Evolutionary conservation across 2,329 filamentous ascomycete genomes (phyloP), one percentile per base, ranked within the genome.

Genomic region (Calonectria fujianensis): DNA sequence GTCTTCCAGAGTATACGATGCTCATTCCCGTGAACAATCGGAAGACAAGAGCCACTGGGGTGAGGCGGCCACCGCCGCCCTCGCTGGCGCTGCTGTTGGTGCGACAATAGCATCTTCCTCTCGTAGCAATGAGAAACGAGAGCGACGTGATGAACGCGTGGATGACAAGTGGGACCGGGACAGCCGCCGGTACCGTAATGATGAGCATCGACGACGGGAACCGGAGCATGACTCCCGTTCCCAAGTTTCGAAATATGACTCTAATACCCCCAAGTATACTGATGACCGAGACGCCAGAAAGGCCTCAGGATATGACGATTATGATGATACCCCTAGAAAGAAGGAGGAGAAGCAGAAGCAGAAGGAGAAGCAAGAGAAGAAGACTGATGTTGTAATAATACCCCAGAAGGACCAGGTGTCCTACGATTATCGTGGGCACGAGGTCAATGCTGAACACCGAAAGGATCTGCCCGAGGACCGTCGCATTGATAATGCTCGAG

Each of bases 1-100:
- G 3, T 93, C 93, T 48, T 90, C 91, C 75, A 90, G 91, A 24
- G 89, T 96, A 1, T 94, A 95, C 79, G 89, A 92, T 63, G 86
- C 89, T 41, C 32, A 68, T 70, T 72, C 77, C 24, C 82, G 80
- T 48, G 82, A 80, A 45, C 79, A 82, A 39, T 83, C 86, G n/a
- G 83, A 86, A 48, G 84, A 84, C 13, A 86, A 83, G 75, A 84
- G 82, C 45, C 39, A 50, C 32, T 82, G 88, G 69, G 85, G 84
- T n/a, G 84, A 86, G 78, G 84, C 85, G 64, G 88, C 88, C 18
- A 85, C 86, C 35, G 89, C 87, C 27, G 85, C 88, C 52, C 88
- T 88, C 37, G 89, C 87, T 31, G 88, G 88, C 5, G 88, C 88
- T 13, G 83, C 89, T 27, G 89, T 89, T 18, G 89, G 88, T 7